Percentiles rank a stretch among this genome's conserved stretches.
phyloP scores from a whole-genome alignment of 1,139 yeast species.

The Saccharomyces pastorianus region DNA sequence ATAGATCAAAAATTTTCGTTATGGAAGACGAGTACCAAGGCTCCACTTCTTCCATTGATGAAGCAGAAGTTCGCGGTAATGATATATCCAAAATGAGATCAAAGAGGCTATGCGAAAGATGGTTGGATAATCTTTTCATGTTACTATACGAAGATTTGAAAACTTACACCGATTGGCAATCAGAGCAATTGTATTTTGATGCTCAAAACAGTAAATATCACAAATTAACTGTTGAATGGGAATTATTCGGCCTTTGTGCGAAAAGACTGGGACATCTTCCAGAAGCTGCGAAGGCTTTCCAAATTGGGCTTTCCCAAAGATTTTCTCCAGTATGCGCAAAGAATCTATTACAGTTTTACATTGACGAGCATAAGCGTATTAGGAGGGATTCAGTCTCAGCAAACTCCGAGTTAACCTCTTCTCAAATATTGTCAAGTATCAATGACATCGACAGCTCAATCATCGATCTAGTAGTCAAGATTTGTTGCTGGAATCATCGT shows the following conservation, averaged over 20 bases:
- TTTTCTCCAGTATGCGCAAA: conserved; percentile 78
- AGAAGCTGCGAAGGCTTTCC: conserved; percentile 79
- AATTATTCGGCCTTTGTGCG: conserved; percentile 78
- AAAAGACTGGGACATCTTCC: conserved; percentile 73
- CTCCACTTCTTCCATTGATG: conserved; percentile 16
- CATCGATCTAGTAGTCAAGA: conserved; percentile 62
- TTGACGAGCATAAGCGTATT: conserved; percentile 31
- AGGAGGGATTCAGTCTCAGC: conserved; percentile 19
- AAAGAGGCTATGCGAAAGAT: conserved; percentile 89
- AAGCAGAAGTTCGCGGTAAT: neutral
- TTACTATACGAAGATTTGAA: conserved; percentile 84
- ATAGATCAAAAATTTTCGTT: conserved; percentile 84
- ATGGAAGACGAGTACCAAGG: conserved; percentile 83
- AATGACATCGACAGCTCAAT: conserved; percentile 52
- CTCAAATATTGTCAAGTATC: conserved; percentile 36
- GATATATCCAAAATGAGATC: conserved; percentile 7
- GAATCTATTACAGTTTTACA: conserved; percentile 62
- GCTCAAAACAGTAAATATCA: conserved; percentile 72
- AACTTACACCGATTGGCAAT: conserved; percentile 91
- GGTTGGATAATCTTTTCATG: conserved; percentile 93
- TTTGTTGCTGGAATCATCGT: conserved; percentile 91
- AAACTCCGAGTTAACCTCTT: conserved; percentile 26
- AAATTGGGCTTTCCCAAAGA: conserved; percentile 60
- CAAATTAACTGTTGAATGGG: conserved; percentile 90
- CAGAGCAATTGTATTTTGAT: conserved; percentile 77